Base-by-base conservation (phyloP, 176 grass and related monocot genomes). In the Ensete ventricosum region DNA sequence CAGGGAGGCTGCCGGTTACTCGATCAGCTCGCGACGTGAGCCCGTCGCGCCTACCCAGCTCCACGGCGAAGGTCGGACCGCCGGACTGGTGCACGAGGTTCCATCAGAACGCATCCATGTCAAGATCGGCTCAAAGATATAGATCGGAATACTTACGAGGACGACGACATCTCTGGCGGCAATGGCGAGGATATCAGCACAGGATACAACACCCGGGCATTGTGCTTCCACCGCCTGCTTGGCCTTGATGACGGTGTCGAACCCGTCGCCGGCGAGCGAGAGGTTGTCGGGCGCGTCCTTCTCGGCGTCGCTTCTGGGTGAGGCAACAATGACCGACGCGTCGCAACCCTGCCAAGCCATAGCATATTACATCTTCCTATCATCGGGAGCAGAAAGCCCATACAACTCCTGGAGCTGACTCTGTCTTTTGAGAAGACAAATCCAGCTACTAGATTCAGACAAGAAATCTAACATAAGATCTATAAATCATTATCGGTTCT, bases 181-280 rank as follows among this genome's bases (percentile, higher is more conserved):
- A 62, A 97, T 84, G 34, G 88, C 62, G 24, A 98, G 94, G 79
- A 98, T 91, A 83, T 98, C 94, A 3, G 94, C 90, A 62, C 94
- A 98, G 0, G 94, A 98, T 7, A 98, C 94, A 80, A 73, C 73
- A 79, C 90, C 93, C 3, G 77, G 22, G 88, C 94, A 98, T 66
- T 72, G 74, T 7, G 87, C 81, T 71, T 98, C 94, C 24, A 98
- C 85, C 26, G 94, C 90, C 12, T 84, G 82, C 82, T 91, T 98
- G 2, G 94, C 94, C 88, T 83, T 62, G 85, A 98, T 93, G 68
- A 93, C 94, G 0, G 88, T 91, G 84, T 98, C 94, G 84, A 98
- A 93, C 27, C 90, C 94, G 70, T 98, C 94, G 78, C 94, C 94
- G 67, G 94, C 94, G 1, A 98, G 90, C 8, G 94, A 98, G 55